Conservation (phyloP, 495 filamentous ascomycete species). For the Thermochaetoides thermophila region DNA sequence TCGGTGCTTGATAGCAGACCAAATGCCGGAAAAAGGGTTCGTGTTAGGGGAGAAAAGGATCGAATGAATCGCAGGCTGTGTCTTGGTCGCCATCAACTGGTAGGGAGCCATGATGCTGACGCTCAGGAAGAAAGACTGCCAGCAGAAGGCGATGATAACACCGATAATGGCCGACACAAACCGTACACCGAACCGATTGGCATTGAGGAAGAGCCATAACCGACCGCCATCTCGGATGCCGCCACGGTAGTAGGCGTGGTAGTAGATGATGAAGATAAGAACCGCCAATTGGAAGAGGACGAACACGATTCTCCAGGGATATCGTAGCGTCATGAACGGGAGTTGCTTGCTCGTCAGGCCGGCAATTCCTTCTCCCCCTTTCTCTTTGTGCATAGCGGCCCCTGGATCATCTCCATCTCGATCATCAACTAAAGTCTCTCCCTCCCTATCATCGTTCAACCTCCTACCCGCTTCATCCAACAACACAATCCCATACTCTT, state of each 20-base stretch:
- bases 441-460: conserved; percentile 4
- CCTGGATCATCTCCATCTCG: conserved; percentile 4
- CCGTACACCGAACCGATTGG: conserved; percentile 21
- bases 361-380: no score
- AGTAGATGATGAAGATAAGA: conserved; percentile 19
- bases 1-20: conserved; percentile 10
- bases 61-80: conserved; percentile 11
- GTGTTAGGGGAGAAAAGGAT: conserved; percentile 16
- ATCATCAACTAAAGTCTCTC: no score
- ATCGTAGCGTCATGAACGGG: conserved; percentile 17
- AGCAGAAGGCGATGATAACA: conserved; percentile 19
- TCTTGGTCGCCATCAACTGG: conserved; percentile 11
- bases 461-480: conserved; percentile 16
- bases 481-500: conserved; percentile 20
- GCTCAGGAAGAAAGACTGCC: conserved; percentile 21
- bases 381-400: not conserved
- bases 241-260: conserved; percentile 18
- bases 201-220: conserved; percentile 18
- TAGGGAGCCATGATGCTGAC: conserved; percentile 19
- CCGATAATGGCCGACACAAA: conserved; percentile 21
- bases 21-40: conserved; percentile 22
- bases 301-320: conserved; percentile 16
- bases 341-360: conserved; percentile 2
- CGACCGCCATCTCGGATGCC: conserved; percentile 11
- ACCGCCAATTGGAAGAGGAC: conserved; percentile 14